These are phyloP conservation scores for Digitaria exilis DNA, from an alignment of 202 grass and related monocot species.

Conservation along the genomic window DNA sequence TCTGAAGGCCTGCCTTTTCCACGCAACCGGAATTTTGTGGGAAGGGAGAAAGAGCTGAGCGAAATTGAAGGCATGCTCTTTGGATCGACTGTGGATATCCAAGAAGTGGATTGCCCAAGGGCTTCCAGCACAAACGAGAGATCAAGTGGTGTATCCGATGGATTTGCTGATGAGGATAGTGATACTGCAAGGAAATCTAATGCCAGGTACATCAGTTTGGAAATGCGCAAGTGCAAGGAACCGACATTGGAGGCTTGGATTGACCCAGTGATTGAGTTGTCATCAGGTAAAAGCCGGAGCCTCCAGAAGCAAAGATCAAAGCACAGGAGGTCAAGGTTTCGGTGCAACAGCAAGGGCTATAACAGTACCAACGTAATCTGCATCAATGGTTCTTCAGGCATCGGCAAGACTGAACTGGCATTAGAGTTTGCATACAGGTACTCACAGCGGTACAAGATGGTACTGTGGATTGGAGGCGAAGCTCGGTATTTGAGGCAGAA, in stretches of 20 bases:
- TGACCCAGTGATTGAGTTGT: constrained; percentile 79
- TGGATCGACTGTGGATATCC: constrained; percentile 64
- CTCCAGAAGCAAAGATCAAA: constrained; percentile 84
- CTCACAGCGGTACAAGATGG: constrained; percentile 93
- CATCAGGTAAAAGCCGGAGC: constrained; percentile 65
- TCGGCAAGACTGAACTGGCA: constrained; percentile 89
- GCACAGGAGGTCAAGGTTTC: constrained; percentile 74
- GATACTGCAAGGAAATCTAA: constrained; percentile 71
- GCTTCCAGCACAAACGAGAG: constrained; percentile 47
- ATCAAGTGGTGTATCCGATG: constrained; percentile 82
- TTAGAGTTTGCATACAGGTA: constrained; percentile 93
- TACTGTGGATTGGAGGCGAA: constrained; percentile 91
- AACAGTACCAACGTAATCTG: constrained; percentile 61
- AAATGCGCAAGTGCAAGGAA: constrained; percentile 95
- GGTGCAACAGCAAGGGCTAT: constrained; percentile 56
- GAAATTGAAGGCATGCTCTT: constrained; percentile 91
- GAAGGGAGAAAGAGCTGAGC: constrained; percentile 91
- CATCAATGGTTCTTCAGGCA: constrained; percentile 77
- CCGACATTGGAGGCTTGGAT: constrained; percentile 96
- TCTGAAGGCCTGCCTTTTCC: constrained; percentile 69
- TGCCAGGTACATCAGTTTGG: constrained; percentile 78
- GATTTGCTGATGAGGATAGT: constrained; percentile 87
- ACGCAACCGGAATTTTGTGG: constrained; percentile 83
- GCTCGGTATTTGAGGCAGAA: constrained; percentile 88
- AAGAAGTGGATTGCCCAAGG: constrained; percentile 73